Evolutionary conservation across 2,329 filamentous ascomycete species (phyloP).

Genomic region (Fusarium tjaetaba): DNA sequence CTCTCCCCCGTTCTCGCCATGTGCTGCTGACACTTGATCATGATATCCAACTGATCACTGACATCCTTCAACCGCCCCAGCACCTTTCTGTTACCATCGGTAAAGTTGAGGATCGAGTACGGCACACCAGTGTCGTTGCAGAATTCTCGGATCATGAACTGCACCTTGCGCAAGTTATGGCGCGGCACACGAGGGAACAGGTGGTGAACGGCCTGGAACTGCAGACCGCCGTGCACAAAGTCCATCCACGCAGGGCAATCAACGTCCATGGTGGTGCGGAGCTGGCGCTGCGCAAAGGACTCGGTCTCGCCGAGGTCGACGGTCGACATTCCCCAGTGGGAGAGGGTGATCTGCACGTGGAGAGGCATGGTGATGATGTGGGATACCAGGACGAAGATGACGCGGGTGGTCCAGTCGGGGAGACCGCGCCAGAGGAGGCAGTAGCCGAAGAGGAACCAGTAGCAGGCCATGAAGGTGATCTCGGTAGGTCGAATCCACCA

Average conservation of each 20-base stretch:
- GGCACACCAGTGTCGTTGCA: slow-evolving; percentile 71
- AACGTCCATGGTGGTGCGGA: slow-evolving; percentile 79
- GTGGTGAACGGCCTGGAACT: slow-evolving; percentile 79
- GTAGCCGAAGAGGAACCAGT: slow-evolving; percentile 76
- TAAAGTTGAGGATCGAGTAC: slow-evolving; percentile 70
- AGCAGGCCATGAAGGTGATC: slow-evolving; percentile 69
- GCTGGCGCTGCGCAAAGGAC: slow-evolving; percentile 74
- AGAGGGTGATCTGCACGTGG: slow-evolving; percentile 77
- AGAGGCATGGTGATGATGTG: slow-evolving; percentile 74
- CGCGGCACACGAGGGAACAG: slow-evolving; percentile 74
- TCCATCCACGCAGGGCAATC: slow-evolving; percentile 78
- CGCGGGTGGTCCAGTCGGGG: slow-evolving; percentile 65
- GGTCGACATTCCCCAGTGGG: slow-evolving; percentile 78
- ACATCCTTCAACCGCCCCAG: slow-evolving; percentile 64
- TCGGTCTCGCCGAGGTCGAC: slow-evolving; percentile 71
- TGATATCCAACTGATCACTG: slow-evolving; percentile 66
- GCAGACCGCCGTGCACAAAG: slow-evolving; percentile 76
- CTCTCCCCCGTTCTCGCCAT: slow-evolving; percentile 60
- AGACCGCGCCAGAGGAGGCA: slow-evolving; percentile 69
- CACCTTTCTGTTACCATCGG: slow-evolving; percentile 68
- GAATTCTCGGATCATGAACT: slow-evolving; percentile 69
- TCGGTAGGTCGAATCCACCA: slow-evolving; percentile 76
- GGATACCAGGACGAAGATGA: slow-evolving; percentile 70
- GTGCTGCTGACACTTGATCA: slow-evolving; percentile 65
- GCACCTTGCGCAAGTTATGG: slow-evolving; percentile 71